phyloP scores from a whole-genome alignment of 768 basidiomycete species.

The Mycena filopes region DNA sequence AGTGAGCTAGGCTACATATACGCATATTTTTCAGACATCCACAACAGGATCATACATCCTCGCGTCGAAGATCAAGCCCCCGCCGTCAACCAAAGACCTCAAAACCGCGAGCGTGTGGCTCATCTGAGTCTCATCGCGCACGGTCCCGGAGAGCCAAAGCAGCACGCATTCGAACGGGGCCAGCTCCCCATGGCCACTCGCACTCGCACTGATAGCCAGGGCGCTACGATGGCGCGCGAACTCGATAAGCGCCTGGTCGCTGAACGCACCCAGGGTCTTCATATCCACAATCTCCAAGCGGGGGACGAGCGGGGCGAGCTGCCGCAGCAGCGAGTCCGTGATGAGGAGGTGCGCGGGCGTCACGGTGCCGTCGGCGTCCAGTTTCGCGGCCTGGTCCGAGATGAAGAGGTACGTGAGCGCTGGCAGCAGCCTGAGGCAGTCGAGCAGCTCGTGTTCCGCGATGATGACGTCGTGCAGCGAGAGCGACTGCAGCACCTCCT shows the following conservation, averaged over 20 bases:
- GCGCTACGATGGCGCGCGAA: background rate
- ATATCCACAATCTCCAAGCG: background rate
- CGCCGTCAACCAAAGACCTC: too few species aligned
- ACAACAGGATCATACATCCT: background rate
- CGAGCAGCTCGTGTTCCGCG: background rate
- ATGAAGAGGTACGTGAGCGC: background rate
- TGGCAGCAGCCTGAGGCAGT: background rate
- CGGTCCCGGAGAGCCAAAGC: background rate
- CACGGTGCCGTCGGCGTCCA: too few species aligned
- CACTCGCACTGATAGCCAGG: background rate
- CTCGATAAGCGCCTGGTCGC: background rate
- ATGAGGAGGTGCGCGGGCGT: background rate
- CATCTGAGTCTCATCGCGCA: background rate
- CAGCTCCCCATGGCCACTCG: too few species aligned
- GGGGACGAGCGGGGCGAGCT: conserved; percentile 3
- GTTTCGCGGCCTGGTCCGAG: background rate
- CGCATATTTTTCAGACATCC: too few species aligned
- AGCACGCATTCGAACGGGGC: background rate
- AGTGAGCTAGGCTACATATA: too few species aligned
- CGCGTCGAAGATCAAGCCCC: background rate
- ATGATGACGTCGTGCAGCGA: background rate
- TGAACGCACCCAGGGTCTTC: background rate
- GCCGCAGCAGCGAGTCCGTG: conserved; percentile 1
- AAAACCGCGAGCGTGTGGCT: background rate
- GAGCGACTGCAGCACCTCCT: background rate